Conservation (phyloP, 2,329 filamentous ascomycete species). For the Alternaria alternata region DNA sequence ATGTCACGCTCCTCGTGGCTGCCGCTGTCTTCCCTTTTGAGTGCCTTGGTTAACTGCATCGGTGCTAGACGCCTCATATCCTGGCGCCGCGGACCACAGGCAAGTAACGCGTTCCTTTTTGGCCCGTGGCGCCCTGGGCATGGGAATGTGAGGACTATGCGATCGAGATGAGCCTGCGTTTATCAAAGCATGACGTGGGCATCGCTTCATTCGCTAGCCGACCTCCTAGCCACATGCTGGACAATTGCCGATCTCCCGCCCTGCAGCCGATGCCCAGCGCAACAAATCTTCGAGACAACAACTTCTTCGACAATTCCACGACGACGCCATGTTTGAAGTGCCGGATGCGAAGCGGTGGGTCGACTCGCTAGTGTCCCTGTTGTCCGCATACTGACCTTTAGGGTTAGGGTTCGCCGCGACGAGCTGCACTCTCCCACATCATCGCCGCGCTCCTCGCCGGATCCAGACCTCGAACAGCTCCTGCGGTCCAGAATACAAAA, state of each 20-base stretch:
- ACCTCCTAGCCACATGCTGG: neutral
- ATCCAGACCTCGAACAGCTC: slow-evolving; percentile 42
- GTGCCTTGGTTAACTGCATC: slow-evolving; percentile 10
- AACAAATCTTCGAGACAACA: slow-evolving; percentile 8
- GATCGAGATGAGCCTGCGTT: neutral
- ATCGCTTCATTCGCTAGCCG: neutral
- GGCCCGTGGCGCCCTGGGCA: neutral
- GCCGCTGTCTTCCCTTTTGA: slow-evolving; percentile 10
- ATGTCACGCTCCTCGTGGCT: neutral
- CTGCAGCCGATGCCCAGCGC: slow-evolving; percentile 6
- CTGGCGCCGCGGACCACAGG: slow-evolving; percentile 8
- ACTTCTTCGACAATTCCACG: neutral
- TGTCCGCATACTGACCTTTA: slow-evolving; percentile 18
- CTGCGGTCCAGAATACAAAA: slow-evolving; percentile 35
- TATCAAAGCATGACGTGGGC: slow-evolving; percentile 10
- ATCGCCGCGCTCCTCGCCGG: slow-evolving; percentile 47
- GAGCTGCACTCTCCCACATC: slow-evolving; percentile 46
- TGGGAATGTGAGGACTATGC: neutral
- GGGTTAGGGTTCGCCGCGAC: slow-evolving; percentile 42
- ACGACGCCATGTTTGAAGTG: slow-evolving; percentile 32
- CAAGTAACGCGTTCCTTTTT: slow-evolving; percentile 5
- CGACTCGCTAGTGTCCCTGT: neutral
- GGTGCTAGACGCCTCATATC: slow-evolving; percentile 12
- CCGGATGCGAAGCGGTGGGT: slow-evolving; percentile 38
- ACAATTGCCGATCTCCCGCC: slow-evolving; percentile 19